Conservation (phyloP, 2,329 filamentous ascomycete genomes). For the Ploettnerulaceae sp. region DNA sequence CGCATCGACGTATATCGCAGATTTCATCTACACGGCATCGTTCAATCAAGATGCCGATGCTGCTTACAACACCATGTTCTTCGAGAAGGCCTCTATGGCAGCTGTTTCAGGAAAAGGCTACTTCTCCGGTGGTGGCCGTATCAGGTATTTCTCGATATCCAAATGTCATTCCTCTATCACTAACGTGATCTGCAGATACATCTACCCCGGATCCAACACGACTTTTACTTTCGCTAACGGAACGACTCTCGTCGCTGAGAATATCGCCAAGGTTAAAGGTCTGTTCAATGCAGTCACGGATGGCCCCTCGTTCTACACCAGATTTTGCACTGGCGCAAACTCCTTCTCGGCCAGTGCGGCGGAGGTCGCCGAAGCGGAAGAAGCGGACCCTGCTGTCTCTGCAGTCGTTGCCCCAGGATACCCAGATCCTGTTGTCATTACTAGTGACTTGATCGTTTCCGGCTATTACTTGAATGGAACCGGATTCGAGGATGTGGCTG, state of each 20-base stretch:
- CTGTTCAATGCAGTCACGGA: conserved; percentile 31
- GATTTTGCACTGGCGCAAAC: conserved; percentile 22
- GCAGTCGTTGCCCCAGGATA: conserved; percentile 24
- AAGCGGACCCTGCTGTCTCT: neutral
- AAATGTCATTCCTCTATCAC: neutral
- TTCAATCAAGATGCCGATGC: conserved; percentile 39
- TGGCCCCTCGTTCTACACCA: conserved; percentile 28
- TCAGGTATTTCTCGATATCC: conserved; percentile 25
- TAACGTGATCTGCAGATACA: conserved; percentile 22
- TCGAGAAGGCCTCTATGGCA: conserved; percentile 30
- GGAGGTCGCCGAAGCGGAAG: conserved; percentile 3
- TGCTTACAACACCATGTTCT: conserved; percentile 41
- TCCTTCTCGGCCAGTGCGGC: neutral
- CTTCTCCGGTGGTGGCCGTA: conserved; percentile 36
- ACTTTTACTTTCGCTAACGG: conserved; percentile 40
- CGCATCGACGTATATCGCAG: conserved; percentile 44
- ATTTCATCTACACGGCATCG: conserved; percentile 38
- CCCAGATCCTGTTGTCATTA: conserved; percentile 25
- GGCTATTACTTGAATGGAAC: conserved; percentile 31
- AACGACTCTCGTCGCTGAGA: conserved; percentile 33
- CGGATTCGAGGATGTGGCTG: conserved; percentile 31
- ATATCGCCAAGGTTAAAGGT: conserved; percentile 36
- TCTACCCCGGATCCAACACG: conserved; percentile 39
- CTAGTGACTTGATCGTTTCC: conserved; percentile 25
- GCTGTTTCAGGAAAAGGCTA: conserved; percentile 31